Evolutionary conservation across 1,139 yeast species (phyloP), one percentile per base, ranked within the genome.

Genomic region (Candida frijolesensis): DNA sequence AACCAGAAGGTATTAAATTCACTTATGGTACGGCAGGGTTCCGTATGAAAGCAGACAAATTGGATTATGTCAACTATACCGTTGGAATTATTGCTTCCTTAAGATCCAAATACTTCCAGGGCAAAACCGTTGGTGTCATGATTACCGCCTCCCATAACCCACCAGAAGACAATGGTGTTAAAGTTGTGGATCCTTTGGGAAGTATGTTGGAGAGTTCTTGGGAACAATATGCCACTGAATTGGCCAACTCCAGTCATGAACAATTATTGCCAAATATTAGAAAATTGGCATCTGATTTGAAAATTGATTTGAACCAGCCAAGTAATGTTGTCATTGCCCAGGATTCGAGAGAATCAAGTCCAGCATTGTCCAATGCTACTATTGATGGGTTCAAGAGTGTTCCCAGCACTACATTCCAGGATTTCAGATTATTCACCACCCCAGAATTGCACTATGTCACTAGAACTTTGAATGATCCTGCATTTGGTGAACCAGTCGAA

Each of bases 61-160:
- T 94, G 57, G 96, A 90, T 64, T 86, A 92, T 30, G 95, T 92
- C 46, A 87, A 89, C 67, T 91, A 83, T 68, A 82, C 95, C 12
- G 90, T 88, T 18, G 97, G 97, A 1, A 73, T 91, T 15, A 66
- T 92, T 41, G 97, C 99, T 0, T 74, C 86, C 4, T 73, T 94
- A 57, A 79, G 99, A 63, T 91, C 98, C 22, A 80, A 87, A 57
- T 79, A 74, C 57, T 72, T 88, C 45, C 70, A 72, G 1, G 91
- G 96, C 2, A 74, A 86, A 62, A 82, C 89, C 18, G 80, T 92
- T 44, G 96, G 96, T 18, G 87, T 91, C 10, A 94, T 95, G 98
- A 85, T 95, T 60, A 95, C 99, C 2, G 99, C 99, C 0, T 89
- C 97, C 1, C 99, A 94, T 67, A 94, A 94, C 61, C 98, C 98